A percentile compares a stretch with the other conserved stretches of the same genome.
Conservation (phyloP, 345 rosid genomes). For the Euphorbia pulcherrima region DNA sequence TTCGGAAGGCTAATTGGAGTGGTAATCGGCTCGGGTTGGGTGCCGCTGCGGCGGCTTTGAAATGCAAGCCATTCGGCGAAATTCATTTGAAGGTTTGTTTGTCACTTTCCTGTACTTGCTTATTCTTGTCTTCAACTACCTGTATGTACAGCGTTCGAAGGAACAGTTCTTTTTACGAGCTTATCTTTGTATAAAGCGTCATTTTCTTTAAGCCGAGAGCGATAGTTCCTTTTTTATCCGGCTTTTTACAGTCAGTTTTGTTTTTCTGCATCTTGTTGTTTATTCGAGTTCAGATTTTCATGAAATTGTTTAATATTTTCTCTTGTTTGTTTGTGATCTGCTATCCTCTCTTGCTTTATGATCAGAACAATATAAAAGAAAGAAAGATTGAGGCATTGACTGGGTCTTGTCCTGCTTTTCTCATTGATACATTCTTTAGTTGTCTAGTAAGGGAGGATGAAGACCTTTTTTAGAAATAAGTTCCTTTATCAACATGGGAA, state of each 20-base stretch:
- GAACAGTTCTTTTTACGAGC: background rate
- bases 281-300: background rate
- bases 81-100: slow-evolving; percentile 80
- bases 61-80: slow-evolving; percentile 87
- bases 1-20: slow-evolving; percentile 68
- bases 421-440: background rate
- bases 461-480: too few relatives aligned
- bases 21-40: slow-evolving; percentile 31
- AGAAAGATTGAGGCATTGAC: too few relatives aligned
- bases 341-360: background rate
- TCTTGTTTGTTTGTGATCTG: background rate
- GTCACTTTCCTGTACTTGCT: too few relatives aligned
- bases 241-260: background rate
- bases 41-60: slow-evolving; percentile 28
- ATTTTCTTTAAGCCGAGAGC: background rate
- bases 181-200: too few relatives aligned
- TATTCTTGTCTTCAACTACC: too few relatives aligned
- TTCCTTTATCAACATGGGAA: background rate
- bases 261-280: slow-evolving; percentile 10
- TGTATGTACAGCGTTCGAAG: background rate
- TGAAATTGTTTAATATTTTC: background rate
- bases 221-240: background rate
- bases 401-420: background rate
- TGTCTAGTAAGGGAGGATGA: too few relatives aligned
- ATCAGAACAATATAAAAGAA: too few relatives aligned